Evolutionary conservation across 345 rosid species (phyloP).

Genomic region (Stellera chamaejasme): DNA sequence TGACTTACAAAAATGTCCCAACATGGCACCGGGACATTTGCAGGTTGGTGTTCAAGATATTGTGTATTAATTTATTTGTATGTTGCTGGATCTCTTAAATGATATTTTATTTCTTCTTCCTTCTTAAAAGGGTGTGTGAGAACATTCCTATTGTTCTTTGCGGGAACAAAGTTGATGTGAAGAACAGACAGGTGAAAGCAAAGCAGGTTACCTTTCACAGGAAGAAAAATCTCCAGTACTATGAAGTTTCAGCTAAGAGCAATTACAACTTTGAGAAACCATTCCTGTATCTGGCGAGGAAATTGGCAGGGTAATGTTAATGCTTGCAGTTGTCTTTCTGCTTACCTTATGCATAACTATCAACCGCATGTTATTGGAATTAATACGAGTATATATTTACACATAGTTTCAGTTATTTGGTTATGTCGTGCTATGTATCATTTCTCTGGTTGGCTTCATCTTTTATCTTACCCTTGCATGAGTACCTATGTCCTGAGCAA

Average conservation of each 20-base stretch:
- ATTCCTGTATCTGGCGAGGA: slow-evolving; percentile 49
- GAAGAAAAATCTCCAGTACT: slow-evolving; percentile 49
- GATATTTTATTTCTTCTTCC: background rate
- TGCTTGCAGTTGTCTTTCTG: background rate
- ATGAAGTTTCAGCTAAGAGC: slow-evolving; percentile 56
- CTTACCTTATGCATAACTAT: background rate
- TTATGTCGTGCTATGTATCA: background rate
- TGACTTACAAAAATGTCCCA: slow-evolving; percentile 52
- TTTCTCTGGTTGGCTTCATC: background rate
- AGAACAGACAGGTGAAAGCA: slow-evolving; percentile 51
- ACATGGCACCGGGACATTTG: slow-evolving; percentile 55
- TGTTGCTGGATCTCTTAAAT: background rate
- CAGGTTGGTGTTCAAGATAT: slow-evolving; percentile 19
- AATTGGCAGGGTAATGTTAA: slow-evolving; percentile 41
- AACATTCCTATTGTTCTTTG: slow-evolving; percentile 50
- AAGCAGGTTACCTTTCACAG: slow-evolving; percentile 52
- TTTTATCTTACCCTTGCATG: too few relatives aligned
- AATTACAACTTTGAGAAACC: slow-evolving; percentile 51
- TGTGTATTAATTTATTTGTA: background rate
- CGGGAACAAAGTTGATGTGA: slow-evolving; percentile 55
- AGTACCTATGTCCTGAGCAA: background rate
- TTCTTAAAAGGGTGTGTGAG: slow-evolving; percentile 33
- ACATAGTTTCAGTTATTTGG: background rate
- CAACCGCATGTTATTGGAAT: too few relatives aligned
- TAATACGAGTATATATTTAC: background rate